phyloP scores from a whole-genome alignment of 495 filamentous ascomycete species.

The Penicillium angulare region DNA sequence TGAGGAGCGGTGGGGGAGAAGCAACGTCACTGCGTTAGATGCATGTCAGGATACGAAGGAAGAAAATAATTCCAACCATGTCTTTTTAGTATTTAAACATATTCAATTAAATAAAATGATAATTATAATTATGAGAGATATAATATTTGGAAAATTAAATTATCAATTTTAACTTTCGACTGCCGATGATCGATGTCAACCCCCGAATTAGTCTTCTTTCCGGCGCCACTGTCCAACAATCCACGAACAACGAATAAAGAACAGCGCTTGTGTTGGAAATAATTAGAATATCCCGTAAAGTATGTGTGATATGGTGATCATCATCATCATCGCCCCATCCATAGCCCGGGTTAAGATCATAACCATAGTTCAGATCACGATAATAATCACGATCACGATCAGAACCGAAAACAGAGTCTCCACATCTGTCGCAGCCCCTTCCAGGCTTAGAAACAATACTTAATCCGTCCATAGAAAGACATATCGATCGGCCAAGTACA shows the following conservation, averaged over 20 bases:
- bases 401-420: too few species aligned
- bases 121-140: too few species aligned
- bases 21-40: neutral
- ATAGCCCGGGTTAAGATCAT: too few species aligned
- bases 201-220: neutral
- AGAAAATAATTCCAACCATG: too few species aligned
- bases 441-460: too few species aligned
- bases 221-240: conserved; percentile 2
- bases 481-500: neutral
- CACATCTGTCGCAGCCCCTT: too few species aligned
- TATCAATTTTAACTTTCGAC: neutral
- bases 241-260: neutral
- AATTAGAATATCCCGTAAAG: neutral
- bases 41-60: neutral
- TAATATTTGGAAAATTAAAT: too few species aligned
- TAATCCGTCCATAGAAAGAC: neutral
- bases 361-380: too few species aligned
- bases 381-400: too few species aligned
- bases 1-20: neutral
- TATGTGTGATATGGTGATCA: too few species aligned
- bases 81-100: too few species aligned
- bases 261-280: neutral
- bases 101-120: neutral
- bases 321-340: too few species aligned
- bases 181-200: neutral